Conservation (phyloP, 805 yeast species). For the Candida takata region DNA sequence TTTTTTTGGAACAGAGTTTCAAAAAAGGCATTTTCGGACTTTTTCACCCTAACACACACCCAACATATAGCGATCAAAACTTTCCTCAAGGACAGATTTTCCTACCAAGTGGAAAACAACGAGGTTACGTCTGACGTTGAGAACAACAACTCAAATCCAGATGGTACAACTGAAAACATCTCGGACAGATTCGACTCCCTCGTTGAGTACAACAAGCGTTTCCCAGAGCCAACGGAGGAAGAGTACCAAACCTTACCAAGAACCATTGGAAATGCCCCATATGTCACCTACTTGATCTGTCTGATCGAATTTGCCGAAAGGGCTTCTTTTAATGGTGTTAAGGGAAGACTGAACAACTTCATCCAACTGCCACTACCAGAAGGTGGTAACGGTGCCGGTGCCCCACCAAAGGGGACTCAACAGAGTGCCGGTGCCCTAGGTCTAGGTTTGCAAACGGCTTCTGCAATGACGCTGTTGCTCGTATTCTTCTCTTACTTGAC, state of each 20-base stretch:
- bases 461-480: constrained; percentile 66
- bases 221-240: constrained; percentile 39
- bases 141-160: not conserved
- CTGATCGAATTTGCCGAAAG: constrained; percentile 76
- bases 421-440: constrained; percentile 46
- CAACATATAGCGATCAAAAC: constrained; percentile 1
- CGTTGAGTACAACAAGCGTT: constrained; percentile 11
- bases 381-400: constrained; percentile 31
- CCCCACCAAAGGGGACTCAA: constrained; percentile 18
- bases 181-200: constrained; percentile 5
- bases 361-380: constrained; percentile 49
- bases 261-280: constrained; percentile 41
- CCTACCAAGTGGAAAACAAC: not conserved
- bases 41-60: constrained; percentile 1
- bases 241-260: constrained; percentile 29
- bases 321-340: constrained; percentile 72
- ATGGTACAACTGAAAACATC: constrained; percentile 1
- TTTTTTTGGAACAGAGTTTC: no score
- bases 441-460: constrained; percentile 56
- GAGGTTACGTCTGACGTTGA: constrained; percentile 2
- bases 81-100: constrained; percentile 4
- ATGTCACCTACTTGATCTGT: constrained; percentile 44
- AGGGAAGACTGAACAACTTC: constrained; percentile 72
- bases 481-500: constrained; percentile 81
- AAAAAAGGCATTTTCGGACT: no score